A percentile compares a stretch with the other conserved stretches of the same genome.
These are phyloP conservation scores for Arxiozyma bovina DNA, from an alignment of 1,139 yeast species.

Conservation along the genomic window DNA sequence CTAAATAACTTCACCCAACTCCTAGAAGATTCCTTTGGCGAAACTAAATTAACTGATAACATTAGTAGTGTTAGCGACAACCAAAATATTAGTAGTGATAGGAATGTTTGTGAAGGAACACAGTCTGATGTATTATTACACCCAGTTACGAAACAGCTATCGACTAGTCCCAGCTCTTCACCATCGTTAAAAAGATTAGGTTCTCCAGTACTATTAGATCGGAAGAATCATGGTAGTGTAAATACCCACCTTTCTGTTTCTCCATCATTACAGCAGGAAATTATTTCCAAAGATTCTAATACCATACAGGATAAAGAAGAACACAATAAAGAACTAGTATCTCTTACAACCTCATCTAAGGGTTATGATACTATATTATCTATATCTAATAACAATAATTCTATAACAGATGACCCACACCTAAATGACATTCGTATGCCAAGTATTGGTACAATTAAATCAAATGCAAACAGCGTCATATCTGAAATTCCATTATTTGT, in stretches of 20 bases:
- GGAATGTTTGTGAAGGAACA: background rate
- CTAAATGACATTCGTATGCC: constrained; percentile 9
- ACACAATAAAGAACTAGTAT: background rate
- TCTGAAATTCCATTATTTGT: constrained; percentile 43
- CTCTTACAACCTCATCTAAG: background rate
- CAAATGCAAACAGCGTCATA: constrained; percentile 9
- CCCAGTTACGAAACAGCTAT: background rate
- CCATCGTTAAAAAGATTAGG: constrained; percentile 13
- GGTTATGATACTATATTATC: background rate
- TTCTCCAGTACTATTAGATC: constrained; percentile 18
- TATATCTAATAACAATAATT: background rate
- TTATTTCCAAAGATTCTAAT: background rate
- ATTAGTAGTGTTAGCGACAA: background rate
- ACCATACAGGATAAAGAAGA: background rate
- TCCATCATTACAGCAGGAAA: constrained; percentile 2
- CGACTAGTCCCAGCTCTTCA: constrained; percentile 1
- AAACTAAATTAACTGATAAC: constrained; percentile 2
- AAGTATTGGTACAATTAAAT: constrained; percentile 11
- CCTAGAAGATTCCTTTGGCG: constrained; percentile 22
- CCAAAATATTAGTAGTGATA: background rate
- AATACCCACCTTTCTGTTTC: background rate
- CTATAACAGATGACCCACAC: background rate
- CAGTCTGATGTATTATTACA: background rate
- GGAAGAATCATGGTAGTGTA: constrained; percentile 6
- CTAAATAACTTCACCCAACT: constrained; percentile 22